Conservation (phyloP, 2,329 filamentous ascomycete genomes). For the Scedosporium minutisporum region DNA sequence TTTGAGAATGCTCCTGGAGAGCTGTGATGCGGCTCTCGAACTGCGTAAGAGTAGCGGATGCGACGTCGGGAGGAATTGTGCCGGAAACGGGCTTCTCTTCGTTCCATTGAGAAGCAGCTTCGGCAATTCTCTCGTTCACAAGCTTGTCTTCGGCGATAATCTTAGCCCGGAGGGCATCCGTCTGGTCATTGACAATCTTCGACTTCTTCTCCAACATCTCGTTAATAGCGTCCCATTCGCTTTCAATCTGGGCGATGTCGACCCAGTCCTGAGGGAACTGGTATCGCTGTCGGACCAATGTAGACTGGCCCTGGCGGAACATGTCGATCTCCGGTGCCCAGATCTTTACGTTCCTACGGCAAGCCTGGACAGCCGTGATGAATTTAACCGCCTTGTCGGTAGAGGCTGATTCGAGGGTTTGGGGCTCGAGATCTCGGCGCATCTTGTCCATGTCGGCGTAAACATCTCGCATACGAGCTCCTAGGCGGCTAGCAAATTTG, state of each 20-base stretch:
- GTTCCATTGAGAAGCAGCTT: conserved; percentile 81
- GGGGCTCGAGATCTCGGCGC: conserved; percentile 78
- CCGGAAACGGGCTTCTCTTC: conserved; percentile 96
- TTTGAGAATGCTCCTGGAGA: conserved; percentile 78
- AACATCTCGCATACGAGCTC: conserved; percentile 83
- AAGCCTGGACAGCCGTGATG: conserved; percentile 95
- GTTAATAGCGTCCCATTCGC: conserved; percentile 88
- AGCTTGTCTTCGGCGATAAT: conserved; percentile 90
- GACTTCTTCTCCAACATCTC: conserved; percentile 87
- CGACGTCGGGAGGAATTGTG: conserved; percentile 81
- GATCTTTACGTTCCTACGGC: conserved; percentile 82
- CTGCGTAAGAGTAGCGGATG: conserved; percentile 67
- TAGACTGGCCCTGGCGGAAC: conserved; percentile 92
- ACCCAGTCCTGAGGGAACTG: conserved; percentile 93
- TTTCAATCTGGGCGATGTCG: conserved; percentile 89
- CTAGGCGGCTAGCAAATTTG: conserved; percentile 85
- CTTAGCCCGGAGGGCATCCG: conserved; percentile 87
- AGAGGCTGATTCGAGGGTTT: conserved; percentile 86
- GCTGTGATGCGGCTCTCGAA: conserved; percentile 81
- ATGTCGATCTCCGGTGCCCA: conserved; percentile 96
- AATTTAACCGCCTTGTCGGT: conserved; percentile 97
- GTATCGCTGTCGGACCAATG: conserved; percentile 81
- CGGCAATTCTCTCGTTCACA: conserved; percentile 76
- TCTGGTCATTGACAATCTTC: conserved; percentile 94
- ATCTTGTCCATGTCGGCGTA: conserved; percentile 88